Conservation (phyloP, 306 rosid species). For the Crotalaria pallida region DNA sequence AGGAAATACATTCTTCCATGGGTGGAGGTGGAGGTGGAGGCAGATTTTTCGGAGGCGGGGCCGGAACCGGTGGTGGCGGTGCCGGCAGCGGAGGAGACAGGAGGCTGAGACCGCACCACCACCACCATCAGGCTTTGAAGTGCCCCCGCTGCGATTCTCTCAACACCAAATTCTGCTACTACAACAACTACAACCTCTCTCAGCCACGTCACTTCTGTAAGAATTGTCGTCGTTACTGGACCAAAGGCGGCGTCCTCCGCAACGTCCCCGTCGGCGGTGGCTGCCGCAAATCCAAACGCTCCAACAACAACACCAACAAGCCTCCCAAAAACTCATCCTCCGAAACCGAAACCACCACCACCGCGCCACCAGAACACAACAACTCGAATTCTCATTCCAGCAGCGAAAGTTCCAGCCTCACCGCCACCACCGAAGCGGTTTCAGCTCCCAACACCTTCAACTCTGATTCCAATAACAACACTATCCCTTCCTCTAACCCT, state of each 20-base stretch:
- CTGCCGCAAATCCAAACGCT: slow-evolving; percentile 85
- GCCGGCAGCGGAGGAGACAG: slow-evolving; percentile 44
- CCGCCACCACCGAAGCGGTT: slow-evolving; percentile 45
- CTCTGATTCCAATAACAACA: slow-evolving; percentile 20
- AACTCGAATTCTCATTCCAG: slow-evolving; percentile 76
- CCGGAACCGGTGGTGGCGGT: slow-evolving; percentile 30
- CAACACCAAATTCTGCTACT: slow-evolving; percentile 95
- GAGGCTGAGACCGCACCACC: slow-evolving; percentile 49
- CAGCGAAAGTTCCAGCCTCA: slow-evolving; percentile 86
- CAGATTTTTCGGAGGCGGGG: slow-evolving; percentile 50
- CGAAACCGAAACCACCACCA: not conserved
- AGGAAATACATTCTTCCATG: slow-evolving; percentile 73
- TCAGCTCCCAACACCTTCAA: slow-evolving; percentile 40
- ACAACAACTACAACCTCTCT: slow-evolving; percentile 93
- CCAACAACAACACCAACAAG: slow-evolving; percentile 31
- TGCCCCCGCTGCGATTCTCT: slow-evolving; percentile 92
- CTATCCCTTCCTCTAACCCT: slow-evolving; percentile 12
- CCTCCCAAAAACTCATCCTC: slow-evolving; percentile 18
- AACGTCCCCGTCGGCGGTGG: slow-evolving; percentile 99
- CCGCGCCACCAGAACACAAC: slow-evolving; percentile 21
- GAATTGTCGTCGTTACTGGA: slow-evolving; percentile 96
- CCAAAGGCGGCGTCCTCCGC: slow-evolving; percentile 97
- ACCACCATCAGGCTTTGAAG: slow-evolving; percentile 60
- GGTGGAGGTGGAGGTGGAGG: slow-evolving; percentile 44
- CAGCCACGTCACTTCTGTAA: slow-evolving; percentile 99